phyloP scores from a whole-genome alignment of 108 stramenopile genomes.

The Cyclostephanos invisitatus region DNA sequence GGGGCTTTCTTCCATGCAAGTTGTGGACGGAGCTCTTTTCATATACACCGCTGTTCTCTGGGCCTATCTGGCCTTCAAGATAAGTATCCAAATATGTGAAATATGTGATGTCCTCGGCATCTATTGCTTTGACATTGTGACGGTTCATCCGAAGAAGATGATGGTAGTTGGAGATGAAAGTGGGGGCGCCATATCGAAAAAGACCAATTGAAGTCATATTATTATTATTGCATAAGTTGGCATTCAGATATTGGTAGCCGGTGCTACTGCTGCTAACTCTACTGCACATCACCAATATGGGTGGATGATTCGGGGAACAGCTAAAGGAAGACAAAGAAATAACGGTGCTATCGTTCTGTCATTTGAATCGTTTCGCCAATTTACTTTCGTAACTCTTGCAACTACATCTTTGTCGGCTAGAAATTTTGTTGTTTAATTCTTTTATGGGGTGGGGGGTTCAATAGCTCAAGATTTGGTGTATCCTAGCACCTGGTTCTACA shows the following conservation, averaged over 20 bases:
- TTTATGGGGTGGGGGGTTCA: too few species aligned
- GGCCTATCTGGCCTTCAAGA: slow-evolving; percentile 65
- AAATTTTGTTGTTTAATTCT: too few species aligned
- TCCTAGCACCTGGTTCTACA: slow-evolving; percentile 88
- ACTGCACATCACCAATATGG: too few species aligned
- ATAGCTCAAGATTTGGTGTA: not conserved
- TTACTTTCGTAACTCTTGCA: too few species aligned
- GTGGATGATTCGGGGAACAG: too few species aligned
- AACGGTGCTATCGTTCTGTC: too few species aligned
- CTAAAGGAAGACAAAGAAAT: too few species aligned
- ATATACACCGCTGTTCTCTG: slow-evolving; percentile 58
- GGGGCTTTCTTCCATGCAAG: slow-evolving; percentile 10
- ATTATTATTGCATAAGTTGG: not conserved
- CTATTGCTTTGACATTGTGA: slow-evolving; percentile 87
- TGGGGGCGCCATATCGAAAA: not conserved
- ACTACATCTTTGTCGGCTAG: too few species aligned
- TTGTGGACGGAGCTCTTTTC: slow-evolving; percentile 29
- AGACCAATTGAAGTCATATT: not conserved
- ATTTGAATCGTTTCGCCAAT: too few species aligned
- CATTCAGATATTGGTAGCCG: not conserved
- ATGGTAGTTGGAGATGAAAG: not conserved
- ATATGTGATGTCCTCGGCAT: slow-evolving; percentile 76
- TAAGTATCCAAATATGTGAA: slow-evolving; percentile 60
- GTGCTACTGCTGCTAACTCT: too few species aligned
- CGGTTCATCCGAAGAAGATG: slow-evolving; percentile 37